Evolutionary conservation across 306 rosid genomes (phyloP).

Genomic region (Quercus bicolor): DNA sequence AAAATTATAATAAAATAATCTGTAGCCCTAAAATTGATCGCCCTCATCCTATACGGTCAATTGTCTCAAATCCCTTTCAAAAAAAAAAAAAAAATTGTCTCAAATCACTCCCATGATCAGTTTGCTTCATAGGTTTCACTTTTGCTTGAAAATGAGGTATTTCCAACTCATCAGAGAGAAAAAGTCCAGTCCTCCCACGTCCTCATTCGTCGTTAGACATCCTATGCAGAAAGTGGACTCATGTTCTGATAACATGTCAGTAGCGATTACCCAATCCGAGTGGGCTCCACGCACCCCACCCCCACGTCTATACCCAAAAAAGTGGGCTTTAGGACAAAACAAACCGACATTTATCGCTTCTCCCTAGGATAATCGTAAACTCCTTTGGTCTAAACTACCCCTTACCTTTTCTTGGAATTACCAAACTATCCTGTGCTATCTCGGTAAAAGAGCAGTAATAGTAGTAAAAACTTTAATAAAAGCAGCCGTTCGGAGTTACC

Average conservation of each 20-base stretch:
- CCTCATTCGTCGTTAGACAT: background rate
- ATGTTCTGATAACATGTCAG: background rate
- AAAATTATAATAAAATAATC: no score
- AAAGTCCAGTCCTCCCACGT: no score
- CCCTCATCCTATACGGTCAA: no score
- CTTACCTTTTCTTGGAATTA: background rate
- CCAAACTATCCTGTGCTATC: background rate
- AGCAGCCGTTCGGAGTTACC: background rate
- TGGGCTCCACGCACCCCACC: background rate
- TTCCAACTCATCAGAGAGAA: no score
- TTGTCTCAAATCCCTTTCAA: no score
- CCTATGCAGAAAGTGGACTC: background rate
- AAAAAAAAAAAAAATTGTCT: no score
- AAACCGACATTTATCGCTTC: slow-evolving; percentile 21
- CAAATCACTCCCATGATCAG: no score
- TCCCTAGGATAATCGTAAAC: slow-evolving; percentile 1
- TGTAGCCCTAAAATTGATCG: no score
- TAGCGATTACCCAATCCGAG: background rate
- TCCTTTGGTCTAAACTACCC: slow-evolving; percentile 5
- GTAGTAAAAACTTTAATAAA: no score
- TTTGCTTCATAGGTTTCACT: no score
- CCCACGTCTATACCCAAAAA: background rate
- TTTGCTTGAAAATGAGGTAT: no score
- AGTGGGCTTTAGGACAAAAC: background rate
- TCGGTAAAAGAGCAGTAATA: no score